Base-by-base conservation (phyloP, 2,329 filamentous ascomycete genomes). In the Arthrobotrys pseudoclavata region DNA sequence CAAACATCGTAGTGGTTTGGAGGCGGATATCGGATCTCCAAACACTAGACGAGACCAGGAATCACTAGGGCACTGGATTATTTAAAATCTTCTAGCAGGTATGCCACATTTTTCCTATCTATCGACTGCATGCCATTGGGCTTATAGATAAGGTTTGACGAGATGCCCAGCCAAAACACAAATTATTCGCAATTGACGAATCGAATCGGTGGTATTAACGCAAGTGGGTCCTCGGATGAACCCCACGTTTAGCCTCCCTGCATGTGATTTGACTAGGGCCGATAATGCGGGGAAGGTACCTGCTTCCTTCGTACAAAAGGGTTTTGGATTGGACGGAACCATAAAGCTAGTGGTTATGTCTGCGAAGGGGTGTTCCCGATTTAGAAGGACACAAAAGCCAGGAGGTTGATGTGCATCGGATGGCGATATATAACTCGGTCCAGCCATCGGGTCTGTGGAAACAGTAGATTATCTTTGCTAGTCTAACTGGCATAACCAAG, bases 171-270 rank as follows among this genome's bases (percentile, higher is more conserved):
- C n/a, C n/a, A n/a, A n/a, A n/a, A n/a, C n/a, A n/a, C n/a, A n/a
- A n/a, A n/a, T n/a, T n/a, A n/a, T n/a, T n/a, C n/a, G n/a, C n/a
- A n/a, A n/a, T 31, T 48, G n/a, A 26, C 45, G 42, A 64, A 52
- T 64, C 13, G 42, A 34, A 64, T 64, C 47, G 5, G 26, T 64
- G 42, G 61, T 22, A 64, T 18, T 24, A 2, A 20, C 15, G 22
- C 60, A 47, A 40, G 69, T 72, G 69, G 69, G 69, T 72, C 69
- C 69, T 72, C 69, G 69, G 69, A 50, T 18, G 37, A 42, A 66
- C 61, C 69, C 69, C 61, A 66, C 60, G 48, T 47, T 40, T 45
- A 10, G 29, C 57, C 55, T 37, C 31, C 48, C 60, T 64, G 69
- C 69, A 72, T 72, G 69, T 72, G 69, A 72, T 37, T n/a, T 20